phyloP scores from a whole-genome alignment of 352 stramenopile genomes.

The Globisporangium alternatum region DNA sequence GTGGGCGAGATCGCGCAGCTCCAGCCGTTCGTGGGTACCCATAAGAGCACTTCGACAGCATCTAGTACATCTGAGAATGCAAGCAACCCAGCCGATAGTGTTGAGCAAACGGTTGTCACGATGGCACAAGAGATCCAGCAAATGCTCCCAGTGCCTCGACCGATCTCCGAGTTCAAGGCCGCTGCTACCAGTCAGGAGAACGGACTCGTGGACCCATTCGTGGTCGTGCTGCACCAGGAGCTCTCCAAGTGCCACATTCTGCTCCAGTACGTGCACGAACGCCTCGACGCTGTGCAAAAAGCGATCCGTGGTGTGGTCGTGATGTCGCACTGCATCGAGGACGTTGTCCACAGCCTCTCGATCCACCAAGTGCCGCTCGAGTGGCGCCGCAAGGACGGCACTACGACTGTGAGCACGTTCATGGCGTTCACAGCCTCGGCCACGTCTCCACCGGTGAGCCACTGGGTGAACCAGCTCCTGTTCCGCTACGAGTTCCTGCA shows the following conservation, averaged over 20 bases:
- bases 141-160: conserved; percentile 19
- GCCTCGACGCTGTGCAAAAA: conserved; percentile 43
- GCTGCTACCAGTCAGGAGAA: not conserved
- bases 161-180: not conserved
- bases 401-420: conserved; percentile 13
- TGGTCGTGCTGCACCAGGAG: conserved; percentile 68
- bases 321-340: conserved; percentile 58
- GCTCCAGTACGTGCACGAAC: conserved; percentile 35
- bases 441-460: conserved; percentile 23
- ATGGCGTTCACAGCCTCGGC: conserved; percentile 13
- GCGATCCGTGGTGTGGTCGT: conserved; percentile 50
- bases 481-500: conserved; percentile 59
- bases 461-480: conserved; percentile 58
- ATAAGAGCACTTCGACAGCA: not conserved
- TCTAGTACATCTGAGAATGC: not conserved
- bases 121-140: conserved; percentile 25
- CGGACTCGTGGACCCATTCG: conserved; percentile 41
- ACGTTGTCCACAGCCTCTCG: conserved; percentile 48
- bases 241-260: conserved; percentile 46
- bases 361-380: conserved; percentile 50
- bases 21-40: conserved; percentile 19
- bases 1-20: conserved; percentile 38
- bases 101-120: conserved; percentile 20
- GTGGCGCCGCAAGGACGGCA: conserved; percentile 48
- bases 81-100: not conserved